Base-by-base conservation (phyloP, 345 rosid genomes). In the Eucalyptus marginata region DNA sequence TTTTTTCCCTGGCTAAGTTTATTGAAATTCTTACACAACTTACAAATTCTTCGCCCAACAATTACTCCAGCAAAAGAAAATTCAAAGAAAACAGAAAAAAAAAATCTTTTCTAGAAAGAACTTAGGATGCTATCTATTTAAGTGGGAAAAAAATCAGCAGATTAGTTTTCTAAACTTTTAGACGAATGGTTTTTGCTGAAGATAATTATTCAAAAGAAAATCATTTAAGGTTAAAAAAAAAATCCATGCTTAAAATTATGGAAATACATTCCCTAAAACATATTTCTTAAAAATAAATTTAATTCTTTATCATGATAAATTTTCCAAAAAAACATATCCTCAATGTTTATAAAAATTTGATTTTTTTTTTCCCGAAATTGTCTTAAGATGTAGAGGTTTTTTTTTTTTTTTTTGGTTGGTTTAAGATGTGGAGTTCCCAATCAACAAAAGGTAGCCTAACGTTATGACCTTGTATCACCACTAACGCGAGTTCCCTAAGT, bases 221-320 rank as follows among this genome's bases (percentile, higher is more conserved):
- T 17, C 11, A 68, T 17, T 16, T 68, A 33, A 0, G 0, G 5
- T 56, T 3, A 59, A 27, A 25, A 59, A 59, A 59, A 59, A 11
- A 5, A 25, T 11, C 3, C 44, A 33, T 68, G 11, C 40, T 68
- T 68, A 31, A 68, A 68, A 16, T 17, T 16, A 33, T 44, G 43
- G 36, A 68, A 68, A 9, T 33, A 3, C 3, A 68, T 68, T 68
- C 13, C 13, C 4, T 68, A 68, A 3, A 8, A 68, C 40, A 33
- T 68, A 4, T 66, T 68, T 68, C 6, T 33, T 31, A 0, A 66
- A 27, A 66, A 4, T n/a, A 13, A 13, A 14, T 66, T 31, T 4
- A 14, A 15, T 8, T 16, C 0, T 68, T 8, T 68, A 4, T 2
- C 7, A 0, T 2, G 80, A 17, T 68, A 33, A 68, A 33, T 68